Evolutionary conservation across 2,329 filamentous ascomycete species (phyloP), one percentile per base, ranked within the genome.

Genomic region (Didymella sp.): DNA sequence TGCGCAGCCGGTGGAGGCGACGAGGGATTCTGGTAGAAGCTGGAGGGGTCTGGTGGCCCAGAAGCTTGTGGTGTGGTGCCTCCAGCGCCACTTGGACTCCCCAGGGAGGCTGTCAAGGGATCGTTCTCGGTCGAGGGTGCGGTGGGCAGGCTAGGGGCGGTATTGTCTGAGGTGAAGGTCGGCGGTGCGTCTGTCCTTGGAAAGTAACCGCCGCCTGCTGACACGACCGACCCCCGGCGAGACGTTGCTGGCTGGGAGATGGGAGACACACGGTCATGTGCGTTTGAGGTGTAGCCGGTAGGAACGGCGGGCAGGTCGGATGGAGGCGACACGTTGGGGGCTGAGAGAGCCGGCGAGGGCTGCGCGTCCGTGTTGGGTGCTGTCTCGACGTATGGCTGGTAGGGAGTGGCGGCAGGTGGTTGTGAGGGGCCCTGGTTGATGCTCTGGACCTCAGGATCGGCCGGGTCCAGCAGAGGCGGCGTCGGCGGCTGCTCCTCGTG

Each of bases 401-500:
- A 69, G 35, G 64, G 58, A 19, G 66, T 66, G 6, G 64, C 57
- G 2, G 54, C 42, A 11, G 52, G 61, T 15, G 56, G 68, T 15
- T 59, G 68, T 27, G 75, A 72, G 4, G 65, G 63, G 31, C 65
- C 61, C 17, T 77, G 75, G 45, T 49, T 80, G 47, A 87, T 77
- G 38, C 80, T 76, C 67, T 85, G 83, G 1, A 89, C 85, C 47
- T 90, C 87, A 2, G 87, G 84, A 59, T 91, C 88, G 51, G 83
- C 82, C 1, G 85, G 83, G 65, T 88, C 86, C n/a, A 89, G 76
- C 2, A 77, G 70, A 40, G 80, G 79, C 15, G 79, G 71, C 38
- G 75, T 72, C 12, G 47, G 41, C 4, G 62, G 54, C 43, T 69
- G 62, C 40, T 69, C 60, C 28, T 80, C 77, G 8, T 79, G 75